phyloP scores from a whole-genome alignment of 805 yeast species.

The Metschnikowia similis region DNA sequence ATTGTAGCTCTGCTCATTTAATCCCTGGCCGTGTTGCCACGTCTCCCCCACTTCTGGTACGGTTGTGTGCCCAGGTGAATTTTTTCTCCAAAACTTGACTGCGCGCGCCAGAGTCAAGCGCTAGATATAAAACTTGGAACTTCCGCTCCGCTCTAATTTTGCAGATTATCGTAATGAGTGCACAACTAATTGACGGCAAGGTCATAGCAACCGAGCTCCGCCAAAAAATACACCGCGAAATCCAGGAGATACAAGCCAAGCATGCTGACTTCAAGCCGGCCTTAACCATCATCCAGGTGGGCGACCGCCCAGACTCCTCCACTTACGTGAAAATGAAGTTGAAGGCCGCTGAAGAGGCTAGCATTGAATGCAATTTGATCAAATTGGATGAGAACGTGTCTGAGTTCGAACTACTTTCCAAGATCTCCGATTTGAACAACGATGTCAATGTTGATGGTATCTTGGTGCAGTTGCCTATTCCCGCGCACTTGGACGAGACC shows the following conservation, averaged over 20 bases:
- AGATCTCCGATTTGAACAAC: slow-evolving; percentile 54
- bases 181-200: slow-evolving; percentile 42
- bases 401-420: slow-evolving; percentile 51
- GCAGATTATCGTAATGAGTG: slow-evolving; percentile 22
- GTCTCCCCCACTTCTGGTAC: background rate
- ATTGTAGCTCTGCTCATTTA: background rate
- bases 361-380: slow-evolving; percentile 57
- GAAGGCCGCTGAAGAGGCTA: slow-evolving; percentile 71
- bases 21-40: background rate
- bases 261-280: slow-evolving; percentile 59
- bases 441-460: slow-evolving; percentile 65
- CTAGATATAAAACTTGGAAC: background rate
- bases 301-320: slow-evolving; percentile 72
- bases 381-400: slow-evolving; percentile 54
- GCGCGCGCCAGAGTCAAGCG: slow-evolving; percentile 6
- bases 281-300: slow-evolving; percentile 71
- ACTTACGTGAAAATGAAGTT: slow-evolving; percentile 78
- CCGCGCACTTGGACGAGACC: slow-evolving; percentile 64
- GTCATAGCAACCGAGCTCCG: slow-evolving; percentile 40
- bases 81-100: background rate
- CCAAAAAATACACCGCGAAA: slow-evolving; percentile 35
- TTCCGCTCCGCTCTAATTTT: background rate
- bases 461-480: slow-evolving; percentile 74
- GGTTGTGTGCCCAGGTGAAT: background rate
- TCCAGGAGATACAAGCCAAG: slow-evolving; percentile 35